phyloP scores from a whole-genome alignment of 129 eudicot species.

The Solidago caesia region DNA sequence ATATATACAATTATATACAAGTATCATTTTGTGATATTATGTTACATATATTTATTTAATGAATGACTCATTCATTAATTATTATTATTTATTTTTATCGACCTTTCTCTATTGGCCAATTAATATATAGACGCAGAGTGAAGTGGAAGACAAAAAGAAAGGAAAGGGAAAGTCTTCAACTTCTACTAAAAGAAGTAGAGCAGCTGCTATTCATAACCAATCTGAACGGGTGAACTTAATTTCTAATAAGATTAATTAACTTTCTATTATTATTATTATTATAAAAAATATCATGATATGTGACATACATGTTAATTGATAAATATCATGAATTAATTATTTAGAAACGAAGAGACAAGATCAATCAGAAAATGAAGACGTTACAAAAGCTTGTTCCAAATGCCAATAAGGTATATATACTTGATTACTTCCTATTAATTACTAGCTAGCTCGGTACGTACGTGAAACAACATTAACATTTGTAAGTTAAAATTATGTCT shows the following conservation, averaged over 20 bases:
- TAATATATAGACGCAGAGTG: conserved; percentile 29
- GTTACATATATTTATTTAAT: too few relatives aligned
- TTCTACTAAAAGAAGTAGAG: conserved; percentile 74
- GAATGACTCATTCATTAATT: too few relatives aligned
- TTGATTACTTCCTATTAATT: background rate
- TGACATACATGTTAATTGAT: background rate
- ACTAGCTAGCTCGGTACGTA: too few relatives aligned
- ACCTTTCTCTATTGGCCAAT: too few relatives aligned
- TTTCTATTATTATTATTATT: background rate
- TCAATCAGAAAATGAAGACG: conserved; percentile 90
- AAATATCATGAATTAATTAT: background rate
- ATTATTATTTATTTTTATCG: too few relatives aligned
- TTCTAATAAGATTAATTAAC: background rate
- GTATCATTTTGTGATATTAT: too few relatives aligned
- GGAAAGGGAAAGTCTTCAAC: conserved; percentile 48
- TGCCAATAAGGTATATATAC: conserved; percentile 71
- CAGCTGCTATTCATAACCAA: conserved; percentile 89
- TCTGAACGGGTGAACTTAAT: conserved; percentile 64
- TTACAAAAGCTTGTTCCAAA: conserved; percentile 89
- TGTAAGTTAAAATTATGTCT: too few relatives aligned
- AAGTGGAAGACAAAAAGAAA: conserved; percentile 46
- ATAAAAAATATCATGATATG: background rate
- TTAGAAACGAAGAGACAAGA: conserved; percentile 90
- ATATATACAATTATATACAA: too few relatives aligned
- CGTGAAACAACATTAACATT: too few relatives aligned